Percentiles rank a stretch among this genome's conserved stretches.
These are phyloP conservation scores for Fusarium humuli DNA, from an alignment of 2,329 filamentous ascomycete genomes.

Conservation along the genomic window DNA sequence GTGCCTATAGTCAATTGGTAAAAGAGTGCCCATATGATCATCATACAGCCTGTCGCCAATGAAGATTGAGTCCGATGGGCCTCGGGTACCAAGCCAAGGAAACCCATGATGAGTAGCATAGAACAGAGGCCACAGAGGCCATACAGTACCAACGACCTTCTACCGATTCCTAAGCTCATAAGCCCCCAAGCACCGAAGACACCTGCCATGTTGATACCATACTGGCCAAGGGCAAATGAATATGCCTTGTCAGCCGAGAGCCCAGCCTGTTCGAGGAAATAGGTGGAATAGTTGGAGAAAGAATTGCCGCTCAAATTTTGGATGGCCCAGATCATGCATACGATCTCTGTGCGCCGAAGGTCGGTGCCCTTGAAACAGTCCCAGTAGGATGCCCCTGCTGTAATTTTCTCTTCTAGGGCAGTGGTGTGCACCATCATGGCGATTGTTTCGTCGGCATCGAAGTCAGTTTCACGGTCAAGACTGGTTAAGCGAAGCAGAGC, in stretches of 20 bases:
- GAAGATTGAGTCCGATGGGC: conserved; percentile 69
- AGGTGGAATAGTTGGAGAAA: conserved; percentile 74
- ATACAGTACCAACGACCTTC: conserved; percentile 79
- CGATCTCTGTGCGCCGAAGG: conserved; percentile 79
- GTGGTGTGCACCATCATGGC: conserved; percentile 95
- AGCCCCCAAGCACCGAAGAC: conserved; percentile 85
- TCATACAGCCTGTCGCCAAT: conserved; percentile 84
- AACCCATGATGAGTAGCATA: conserved; percentile 87
- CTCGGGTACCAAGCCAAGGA: conserved; percentile 79
- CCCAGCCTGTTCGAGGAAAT: conserved; percentile 71
- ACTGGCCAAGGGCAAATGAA: conserved; percentile 72
- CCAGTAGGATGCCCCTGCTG: conserved; percentile 76
- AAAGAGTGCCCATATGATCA: conserved; percentile 83
- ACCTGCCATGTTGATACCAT: conserved; percentile 80
- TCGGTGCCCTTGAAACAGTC: conserved; percentile 89
- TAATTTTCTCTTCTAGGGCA: conserved; percentile 80
- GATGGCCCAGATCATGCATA: conserved; percentile 73
- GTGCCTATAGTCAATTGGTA: conserved; percentile 92
- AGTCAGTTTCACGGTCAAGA: conserved; percentile 72
- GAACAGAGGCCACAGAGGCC: conserved; percentile 78
- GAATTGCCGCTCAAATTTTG: conserved; percentile 73
- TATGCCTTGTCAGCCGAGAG: conserved; percentile 65
- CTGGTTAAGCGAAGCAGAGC: conserved; percentile 75
- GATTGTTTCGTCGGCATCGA: conserved; percentile 85
- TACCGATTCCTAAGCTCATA: conserved; percentile 80